Evolutionary conservation across 306 rosid species (phyloP).

Genomic region (Quercus aquifolioides): DNA sequence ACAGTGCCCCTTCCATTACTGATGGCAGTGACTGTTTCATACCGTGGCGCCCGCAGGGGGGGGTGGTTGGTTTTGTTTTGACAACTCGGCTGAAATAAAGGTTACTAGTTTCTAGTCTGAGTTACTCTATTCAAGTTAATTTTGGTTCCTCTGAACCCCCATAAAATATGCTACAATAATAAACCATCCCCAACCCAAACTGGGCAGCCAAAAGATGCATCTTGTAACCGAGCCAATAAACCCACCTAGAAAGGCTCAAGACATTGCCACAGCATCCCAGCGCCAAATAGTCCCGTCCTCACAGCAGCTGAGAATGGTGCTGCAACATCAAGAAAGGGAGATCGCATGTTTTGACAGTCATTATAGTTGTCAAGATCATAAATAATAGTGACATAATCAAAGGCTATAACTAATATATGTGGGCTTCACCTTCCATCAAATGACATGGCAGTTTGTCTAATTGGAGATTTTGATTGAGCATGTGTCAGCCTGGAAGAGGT

Average conservation of each 20-base stretch:
- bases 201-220: neutral
- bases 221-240: neutral
- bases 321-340: slow-evolving; percentile 30
- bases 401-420: neutral
- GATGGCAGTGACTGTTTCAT: no score
- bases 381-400: neutral
- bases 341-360: neutral
- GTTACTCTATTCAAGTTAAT: neutral
- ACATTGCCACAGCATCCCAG: slow-evolving; percentile 64
- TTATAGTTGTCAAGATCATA: neutral
- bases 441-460: slow-evolving; percentile 92
- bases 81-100: neutral
- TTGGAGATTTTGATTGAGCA: slow-evolving; percentile 80
- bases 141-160: neutral
- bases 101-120: neutral
- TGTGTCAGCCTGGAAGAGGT: slow-evolving; percentile 60
- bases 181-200: slow-evolving; percentile 1
- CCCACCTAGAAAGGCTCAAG: slow-evolving; percentile 17
- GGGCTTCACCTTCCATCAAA: slow-evolving; percentile 82
- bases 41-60: accelerated
- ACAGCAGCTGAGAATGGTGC: slow-evolving; percentile 84
- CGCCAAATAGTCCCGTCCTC: slow-evolving; percentile 99
- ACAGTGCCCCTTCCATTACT: no score
- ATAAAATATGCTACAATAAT: neutral
- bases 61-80: neutral